A percentile compares a stretch with the other conserved stretches of the same genome.
Evolutionary conservation across 371 early-diverging fungal genomes (phyloP).

Genomic region (Mucor circinelloides): DNA sequence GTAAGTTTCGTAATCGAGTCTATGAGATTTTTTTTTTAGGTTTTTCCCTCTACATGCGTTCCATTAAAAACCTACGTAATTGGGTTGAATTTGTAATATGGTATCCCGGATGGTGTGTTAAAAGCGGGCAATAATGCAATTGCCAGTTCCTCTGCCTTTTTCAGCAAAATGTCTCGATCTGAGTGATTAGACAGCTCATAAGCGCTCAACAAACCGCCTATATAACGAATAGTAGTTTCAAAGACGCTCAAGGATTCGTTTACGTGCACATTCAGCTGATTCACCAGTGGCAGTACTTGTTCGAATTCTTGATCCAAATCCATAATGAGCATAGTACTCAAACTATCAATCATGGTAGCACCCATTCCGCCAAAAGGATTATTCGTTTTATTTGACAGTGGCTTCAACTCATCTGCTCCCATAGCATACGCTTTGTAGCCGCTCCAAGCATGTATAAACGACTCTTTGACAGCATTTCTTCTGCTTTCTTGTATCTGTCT

Average conservation of each 20-base stretch:
- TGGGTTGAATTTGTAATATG: conserved; percentile 45
- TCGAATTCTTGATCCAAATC: conserved; percentile 72
- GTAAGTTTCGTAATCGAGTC: background rate
- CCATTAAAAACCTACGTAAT: conserved; percentile 15
- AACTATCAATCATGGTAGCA: conserved; percentile 77
- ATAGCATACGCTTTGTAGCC: conserved; percentile 65
- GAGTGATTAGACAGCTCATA: conserved; percentile 63
- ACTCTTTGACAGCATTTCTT: conserved; percentile 34
- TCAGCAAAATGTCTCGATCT: conserved; percentile 24
- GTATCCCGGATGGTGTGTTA: conserved; percentile 60
- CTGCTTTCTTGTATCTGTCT: conserved; percentile 8
- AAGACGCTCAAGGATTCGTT: conserved; percentile 69
- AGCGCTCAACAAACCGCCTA: conserved; percentile 86
- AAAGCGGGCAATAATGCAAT: conserved; percentile 58
- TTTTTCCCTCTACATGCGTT: background rate
- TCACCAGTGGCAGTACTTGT: conserved; percentile 63
- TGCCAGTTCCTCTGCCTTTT: conserved; percentile 57
- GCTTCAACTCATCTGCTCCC: conserved; percentile 51
- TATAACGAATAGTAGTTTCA: conserved; percentile 85
- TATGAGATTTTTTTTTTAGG: background rate
- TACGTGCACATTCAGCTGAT: conserved; percentile 39
- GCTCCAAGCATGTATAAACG: conserved; percentile 65
- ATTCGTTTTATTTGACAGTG: conserved; percentile 34
- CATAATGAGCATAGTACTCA: conserved; percentile 83
- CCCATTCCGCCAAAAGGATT: conserved; percentile 78